Conservation (phyloP, 2,329 filamentous ascomycete genomes). For the Plectosphaerella sp. region DNA sequence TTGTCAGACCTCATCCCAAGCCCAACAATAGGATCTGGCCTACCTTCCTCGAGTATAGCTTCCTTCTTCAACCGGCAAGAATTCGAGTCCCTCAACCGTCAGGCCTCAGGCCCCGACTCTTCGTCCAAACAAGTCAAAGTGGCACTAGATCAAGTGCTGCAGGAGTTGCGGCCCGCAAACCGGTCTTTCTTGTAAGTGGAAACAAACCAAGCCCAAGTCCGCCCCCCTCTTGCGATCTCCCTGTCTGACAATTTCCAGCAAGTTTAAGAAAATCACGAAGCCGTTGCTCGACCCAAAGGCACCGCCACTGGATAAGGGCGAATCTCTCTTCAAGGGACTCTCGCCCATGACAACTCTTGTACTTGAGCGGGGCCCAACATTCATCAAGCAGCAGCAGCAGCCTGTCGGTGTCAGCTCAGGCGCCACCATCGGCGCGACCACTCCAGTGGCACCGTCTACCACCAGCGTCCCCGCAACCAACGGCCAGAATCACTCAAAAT, state of each 20-base stretch:
- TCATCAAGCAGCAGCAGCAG: conserved; percentile 34
- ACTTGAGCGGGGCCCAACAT: conserved; percentile 35
- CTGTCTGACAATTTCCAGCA: conserved; percentile 29
- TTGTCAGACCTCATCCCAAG: conserved; percentile 60
- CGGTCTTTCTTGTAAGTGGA: conserved; percentile 61
- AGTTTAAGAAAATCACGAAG: conserved; percentile 50
- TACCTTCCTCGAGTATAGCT: conserved; percentile 45
- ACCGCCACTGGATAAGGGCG: conserved; percentile 13
- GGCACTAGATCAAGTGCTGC: conserved; percentile 69
- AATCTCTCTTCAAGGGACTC: conserved; percentile 33
- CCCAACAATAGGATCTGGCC: conserved; percentile 54
- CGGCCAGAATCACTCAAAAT: neutral
- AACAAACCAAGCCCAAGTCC: neutral
- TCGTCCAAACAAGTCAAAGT: conserved; percentile 65
- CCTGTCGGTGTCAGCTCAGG: conserved; percentile 13
- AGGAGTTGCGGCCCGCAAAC: conserved; percentile 67
- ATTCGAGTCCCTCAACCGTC: conserved; percentile 67
- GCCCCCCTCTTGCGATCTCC: neutral
- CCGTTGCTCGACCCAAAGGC: conserved; percentile 19
- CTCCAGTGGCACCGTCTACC: conserved; percentile 4
- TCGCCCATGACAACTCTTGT: conserved; percentile 48
- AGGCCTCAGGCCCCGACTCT: conserved; percentile 54
- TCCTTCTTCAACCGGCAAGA: conserved; percentile 47
- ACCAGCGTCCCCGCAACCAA: neutral
- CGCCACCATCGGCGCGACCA: neutral